Conservation (phyloP, 768 basidiomycete genomes). For the Lentinula edodes region DNA sequence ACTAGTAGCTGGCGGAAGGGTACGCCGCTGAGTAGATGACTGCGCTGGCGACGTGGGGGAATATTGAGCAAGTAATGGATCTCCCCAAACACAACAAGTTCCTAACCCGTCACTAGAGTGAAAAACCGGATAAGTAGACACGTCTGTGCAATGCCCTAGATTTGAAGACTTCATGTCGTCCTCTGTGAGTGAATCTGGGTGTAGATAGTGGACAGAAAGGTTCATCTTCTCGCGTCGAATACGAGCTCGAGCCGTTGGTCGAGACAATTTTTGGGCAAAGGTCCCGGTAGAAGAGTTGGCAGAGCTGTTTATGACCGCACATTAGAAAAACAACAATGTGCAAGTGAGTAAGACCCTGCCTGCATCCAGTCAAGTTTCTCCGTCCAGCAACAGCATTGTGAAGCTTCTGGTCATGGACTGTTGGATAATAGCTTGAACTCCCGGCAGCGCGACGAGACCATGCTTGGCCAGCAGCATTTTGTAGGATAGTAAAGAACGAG, state of each 20-base stretch:
- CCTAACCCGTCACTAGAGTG: not conserved
- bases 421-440: constrained; percentile 17
- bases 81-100: not conserved
- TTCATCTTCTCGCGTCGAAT: not conserved
- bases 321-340: not conserved
- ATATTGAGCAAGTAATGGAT: not conserved
- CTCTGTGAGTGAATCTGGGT: constrained; percentile 17
- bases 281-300: not conserved
- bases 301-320: not conserved
- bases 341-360: not conserved
- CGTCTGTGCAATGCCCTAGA: constrained; percentile 15
- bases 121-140: not conserved
- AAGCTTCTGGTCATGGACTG: not conserved
- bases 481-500: constrained; percentile 18
- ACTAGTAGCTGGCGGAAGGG: constrained; percentile 24
- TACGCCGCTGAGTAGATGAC: constrained; percentile 3
- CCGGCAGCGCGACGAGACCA: constrained; percentile 36
- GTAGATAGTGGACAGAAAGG: constrained; percentile 8
- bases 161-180: constrained; percentile 20
- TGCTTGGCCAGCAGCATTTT: constrained; percentile 6
- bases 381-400: not conserved
- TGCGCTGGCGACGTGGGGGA: constrained; percentile 3
- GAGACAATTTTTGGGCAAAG: not conserved
- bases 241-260: not conserved
- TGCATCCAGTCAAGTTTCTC: constrained; percentile 18